These are phyloP conservation scores for Cyberlindnera meyerae DNA, from an alignment of 805 yeast genomes.

Conservation along the genomic window DNA sequence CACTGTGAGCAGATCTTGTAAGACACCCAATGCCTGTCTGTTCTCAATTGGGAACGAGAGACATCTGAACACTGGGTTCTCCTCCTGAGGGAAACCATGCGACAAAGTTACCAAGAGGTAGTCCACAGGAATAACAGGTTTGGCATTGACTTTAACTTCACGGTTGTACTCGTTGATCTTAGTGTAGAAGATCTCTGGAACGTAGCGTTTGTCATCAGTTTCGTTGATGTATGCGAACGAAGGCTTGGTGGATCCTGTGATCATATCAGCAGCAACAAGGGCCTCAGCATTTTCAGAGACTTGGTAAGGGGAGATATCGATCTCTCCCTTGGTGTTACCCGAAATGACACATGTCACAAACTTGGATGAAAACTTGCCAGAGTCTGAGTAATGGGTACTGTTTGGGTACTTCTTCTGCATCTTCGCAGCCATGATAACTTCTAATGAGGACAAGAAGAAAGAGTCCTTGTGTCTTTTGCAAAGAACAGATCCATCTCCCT, in stretches of 20 bases:
- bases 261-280: constrained; percentile 76
- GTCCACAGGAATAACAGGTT: constrained; percentile 92
- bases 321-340: constrained; percentile 85
- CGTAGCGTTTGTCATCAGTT: constrained; percentile 71
- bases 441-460: constrained; percentile 85
- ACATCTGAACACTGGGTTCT: constrained; percentile 46
- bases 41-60: constrained; percentile 70
- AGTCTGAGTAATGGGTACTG: constrained; percentile 54
- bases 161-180: constrained; percentile 83
- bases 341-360: constrained; percentile 90
- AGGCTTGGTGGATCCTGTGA: constrained; percentile 87
- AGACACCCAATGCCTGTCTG: constrained; percentile 67
- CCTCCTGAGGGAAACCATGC: constrained; percentile 82
- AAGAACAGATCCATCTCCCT: constrained; percentile 81
- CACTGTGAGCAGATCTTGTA: constrained; percentile 60
- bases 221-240: constrained; percentile 76
- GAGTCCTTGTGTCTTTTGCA: constrained; percentile 92
- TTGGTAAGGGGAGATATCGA: constrained; percentile 88
- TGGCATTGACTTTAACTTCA: constrained; percentile 82
- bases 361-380: constrained; percentile 73
- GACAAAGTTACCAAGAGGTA: constrained; percentile 80
- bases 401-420: constrained; percentile 67
- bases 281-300: constrained; percentile 87
- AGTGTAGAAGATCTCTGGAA: constrained; percentile 89
- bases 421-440: constrained; percentile 75